phyloP scores from a whole-genome alignment of 2,329 filamentous ascomycete genomes.

The Microascus cirrosus region DNA sequence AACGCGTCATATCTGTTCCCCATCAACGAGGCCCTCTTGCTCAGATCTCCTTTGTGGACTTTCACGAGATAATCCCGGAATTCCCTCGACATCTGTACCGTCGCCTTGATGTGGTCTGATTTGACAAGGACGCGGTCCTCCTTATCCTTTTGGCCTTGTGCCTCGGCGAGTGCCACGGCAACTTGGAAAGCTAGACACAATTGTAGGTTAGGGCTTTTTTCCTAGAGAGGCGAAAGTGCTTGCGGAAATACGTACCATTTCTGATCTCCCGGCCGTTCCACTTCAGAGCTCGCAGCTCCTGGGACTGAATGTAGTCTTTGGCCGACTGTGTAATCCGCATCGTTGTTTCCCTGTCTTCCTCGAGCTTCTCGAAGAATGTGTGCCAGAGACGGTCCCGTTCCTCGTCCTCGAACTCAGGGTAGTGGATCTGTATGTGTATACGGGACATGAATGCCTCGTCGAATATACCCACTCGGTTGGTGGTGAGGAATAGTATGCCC shows the following conservation, averaged over 20 bases:
- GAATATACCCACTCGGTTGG: slow-evolving; percentile 30
- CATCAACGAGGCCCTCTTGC: not conserved
- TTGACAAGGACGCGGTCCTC: slow-evolving; percentile 12
- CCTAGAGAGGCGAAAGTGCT: no score
- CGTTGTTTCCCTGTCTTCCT: not conserved
- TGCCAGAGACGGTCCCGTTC: slow-evolving; percentile 16
- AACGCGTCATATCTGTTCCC: not conserved
- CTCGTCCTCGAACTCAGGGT: slow-evolving; percentile 13
- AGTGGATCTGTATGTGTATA: slow-evolving; percentile 24
- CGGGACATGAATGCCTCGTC: slow-evolving; percentile 31
- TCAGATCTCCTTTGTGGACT: not conserved
- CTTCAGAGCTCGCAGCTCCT: slow-evolving; percentile 9
- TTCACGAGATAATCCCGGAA: slow-evolving; percentile 15
- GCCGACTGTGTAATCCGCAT: not conserved
- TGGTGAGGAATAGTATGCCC: slow-evolving; percentile 31
- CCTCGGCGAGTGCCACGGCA: slow-evolving; percentile 25
- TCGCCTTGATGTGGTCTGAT: slow-evolving; percentile 14
- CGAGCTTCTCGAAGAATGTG: not conserved
- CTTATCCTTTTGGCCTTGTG: slow-evolving; percentile 23
- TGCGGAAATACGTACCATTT: slow-evolving; percentile 8
- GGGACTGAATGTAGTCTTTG: slow-evolving; percentile 10
- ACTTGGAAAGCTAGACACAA: slow-evolving; percentile 13
- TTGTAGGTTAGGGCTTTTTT: not conserved
- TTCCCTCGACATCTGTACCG: slow-evolving; percentile 15
- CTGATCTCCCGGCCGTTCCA: slow-evolving; percentile 22